Evolutionary conservation across 169 alveolate species (phyloP), one percentile per base, ranked within the genome.

Genomic region (Eimeria brunetti): DNA sequence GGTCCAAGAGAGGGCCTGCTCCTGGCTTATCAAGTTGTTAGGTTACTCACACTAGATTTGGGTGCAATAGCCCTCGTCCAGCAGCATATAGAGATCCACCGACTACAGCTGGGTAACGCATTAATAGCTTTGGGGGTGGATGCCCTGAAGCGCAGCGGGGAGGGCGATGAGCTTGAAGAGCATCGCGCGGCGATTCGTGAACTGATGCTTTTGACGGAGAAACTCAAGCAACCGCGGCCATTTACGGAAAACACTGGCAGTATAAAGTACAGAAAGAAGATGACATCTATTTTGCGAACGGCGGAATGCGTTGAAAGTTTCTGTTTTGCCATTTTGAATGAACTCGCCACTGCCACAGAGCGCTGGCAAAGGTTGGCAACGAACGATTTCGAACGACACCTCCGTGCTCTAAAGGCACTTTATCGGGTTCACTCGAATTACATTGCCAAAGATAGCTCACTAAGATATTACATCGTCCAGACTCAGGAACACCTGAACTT

Each of bases 201-300:
- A 33, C 80, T 69, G 80, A 36, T 69, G 18, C 44, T 8, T 30
- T 49, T 69, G 80, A 36, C 36, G 12, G 49, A 16, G 27, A 27
- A 69, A 69, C 80, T 69, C 80, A 69, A 69, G 36, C 27, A 30
- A 18, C 80, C 80, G 18, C 80, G 80, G 49, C 80, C 80, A 69
- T 36, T 33, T 69, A 69, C 80, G 5, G 80, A 69, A 69, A 69
- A 69, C 12, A 16, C 49, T 30, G 1, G 12, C 49, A 11, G n/a
- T 8, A 30, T 1, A 0, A 33, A 16, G n/a, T 69, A 69, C 80
- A 69, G 16, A 24, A 16, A 33, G 9, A 33, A 30, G 51, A 69
- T 33, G 80, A 30, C 12, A 16, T 33, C 51, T 36, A 69, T 69
- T 69, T 33, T 69, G 80, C 49, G 49, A 11, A 69, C 80, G 46